Base-by-base conservation (phyloP, 2,329 filamentous ascomycete genomes). In the Aspergillus neoniger region DNA sequence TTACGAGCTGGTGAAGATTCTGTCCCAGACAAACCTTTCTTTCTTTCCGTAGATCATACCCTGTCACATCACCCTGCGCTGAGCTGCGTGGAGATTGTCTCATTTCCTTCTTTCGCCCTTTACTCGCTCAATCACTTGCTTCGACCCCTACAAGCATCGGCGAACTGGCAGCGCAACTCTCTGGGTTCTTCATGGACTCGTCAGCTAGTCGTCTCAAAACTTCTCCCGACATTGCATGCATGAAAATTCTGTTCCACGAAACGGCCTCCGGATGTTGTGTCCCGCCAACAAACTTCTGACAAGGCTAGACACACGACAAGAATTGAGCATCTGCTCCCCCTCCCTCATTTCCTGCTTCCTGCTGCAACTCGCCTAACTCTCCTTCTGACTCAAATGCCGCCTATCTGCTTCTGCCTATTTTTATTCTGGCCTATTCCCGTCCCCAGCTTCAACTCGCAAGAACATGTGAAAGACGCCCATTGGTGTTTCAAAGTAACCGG, bases 251-350 rank as follows among this genome's bases (percentile, higher is more conserved):
- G 64, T 67, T 63, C 57, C 65, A 67, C 65, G 59, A 66, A 65
- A 66, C 65, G 63, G 64, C 60, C 61, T 62, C 53, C 63, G 59
- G 63, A 65, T 60, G 59, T 56, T 63, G 61, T 66, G 64, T 63
- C 63, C 58, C 64, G 57, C 57, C 55, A 65, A 64, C 64, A 65
- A 65, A 65, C 64, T 62, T 66, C 64, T 64, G 65, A 63, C 59
- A 56, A 61, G 56, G 57, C 56, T 32, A 39, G 47, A 50, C 60
- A 60, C 48, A 60, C 60, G 57, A 69, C 51, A 21, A 59, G 36
- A 55, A 43, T 2, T 43, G 25, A 55, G 43, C 39, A 55, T 21
- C 39, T 36, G 53, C 17, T 12, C 39, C 17, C 25, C 32, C 39
- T 19, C 25, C 39, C 7, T 23, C 43, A 28, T 28, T 28, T 28